Evolutionary conservation across 2,329 filamentous ascomycete genomes (phyloP), one percentile per base, ranked within the genome.

Genomic region (Ophiostoma australiae): DNA sequence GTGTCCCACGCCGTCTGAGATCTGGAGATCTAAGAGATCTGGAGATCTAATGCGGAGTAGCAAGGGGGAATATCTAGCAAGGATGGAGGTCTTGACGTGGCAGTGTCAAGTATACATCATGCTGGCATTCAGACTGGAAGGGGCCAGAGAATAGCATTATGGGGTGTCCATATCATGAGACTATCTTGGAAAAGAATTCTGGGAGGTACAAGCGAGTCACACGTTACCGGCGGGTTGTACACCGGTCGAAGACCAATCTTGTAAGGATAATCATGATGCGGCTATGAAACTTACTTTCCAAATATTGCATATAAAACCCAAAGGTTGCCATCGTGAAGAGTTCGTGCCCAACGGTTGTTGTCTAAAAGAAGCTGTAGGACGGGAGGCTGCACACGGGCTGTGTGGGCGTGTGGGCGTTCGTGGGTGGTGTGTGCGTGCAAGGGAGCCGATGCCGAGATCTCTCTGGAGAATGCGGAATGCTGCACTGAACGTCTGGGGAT

Each of bases 231-330:
- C 55, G 17, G 58, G 27, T 31, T 63, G 58, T 17, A 63, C 58
- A 63, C 27, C 27, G 58, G 44, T 48, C 17, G 44, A n/a, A 1
- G 8, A 7, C 52, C 52, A 23, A 31, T 27, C 3, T 58, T 58
- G 52, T n/a, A 58, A 27, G 15, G 10, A 23, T 13, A 4, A 15
- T 23, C 17, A 17, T 13, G 15, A 17, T 3, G 58, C 13, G 41
- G 15, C 48, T 35, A 15, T 6, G 27, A 76, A 31, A 90, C 89
- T 87, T 89, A 91, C 89, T 91, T 79, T 90, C 87, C 75, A 91
- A 83, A 79, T 91, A 91, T 77, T 91, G 88, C 84, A 90, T 90
- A 78, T 90, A 90, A 77, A 89, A 90, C 74, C 87, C 87, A 76
- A 73, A 73, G 3, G 83, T 83, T 76, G 83, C 84, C 87, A 89